Base-by-base conservation (phyloP, 805 yeast species). In the Candida rishiriensis region DNA sequence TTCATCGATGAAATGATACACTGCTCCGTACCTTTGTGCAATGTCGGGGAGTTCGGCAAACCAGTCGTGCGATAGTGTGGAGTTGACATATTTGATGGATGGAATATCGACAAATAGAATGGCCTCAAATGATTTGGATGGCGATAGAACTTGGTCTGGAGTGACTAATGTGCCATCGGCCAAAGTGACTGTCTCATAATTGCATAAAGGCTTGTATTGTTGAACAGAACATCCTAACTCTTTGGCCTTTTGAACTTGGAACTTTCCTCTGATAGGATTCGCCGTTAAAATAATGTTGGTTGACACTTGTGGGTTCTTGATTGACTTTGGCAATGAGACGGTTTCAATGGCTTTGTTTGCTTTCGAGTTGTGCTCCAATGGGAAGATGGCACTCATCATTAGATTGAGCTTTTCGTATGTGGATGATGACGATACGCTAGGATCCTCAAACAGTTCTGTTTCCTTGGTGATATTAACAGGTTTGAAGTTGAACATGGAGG, bases 1-100 rank as follows among this genome's bases (percentile, higher is more conserved):
- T 6, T 72, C 76, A n/a, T 85, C 93, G 26, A 93, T 64, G 45
- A 88, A 77, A 63, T 88, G 95, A 60, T 87, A 89, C 1, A 89
- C 84, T 1, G 76, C 60, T 1, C 79, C 75, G 41, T 48, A 57
- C 10, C 53, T 46, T 12, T 40, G 36, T 2, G 43, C 43, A 5
- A 21, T 21, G 4, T 43, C 40, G 2, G 41, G 30, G 4, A 53
- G 13, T 2, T 54, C 56, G 1, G 17, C 28, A 17, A 43, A 14
- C 65, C 67, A 59, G 26, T 62, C 54, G 32, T 54, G 41, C 3
- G 30, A 17, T 6, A 66, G 17, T 0, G 70, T 63, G 11, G 47
- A 60, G 15, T 49, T 51, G 13, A 79, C 59, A 54, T 82, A 85
- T 0, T 57, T 60, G 0, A 49, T 43, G 14, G 71, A 66, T 0